Conservation (phyloP, 2,329 filamentous ascomycete species). For the Hysterium pulicare region DNA sequence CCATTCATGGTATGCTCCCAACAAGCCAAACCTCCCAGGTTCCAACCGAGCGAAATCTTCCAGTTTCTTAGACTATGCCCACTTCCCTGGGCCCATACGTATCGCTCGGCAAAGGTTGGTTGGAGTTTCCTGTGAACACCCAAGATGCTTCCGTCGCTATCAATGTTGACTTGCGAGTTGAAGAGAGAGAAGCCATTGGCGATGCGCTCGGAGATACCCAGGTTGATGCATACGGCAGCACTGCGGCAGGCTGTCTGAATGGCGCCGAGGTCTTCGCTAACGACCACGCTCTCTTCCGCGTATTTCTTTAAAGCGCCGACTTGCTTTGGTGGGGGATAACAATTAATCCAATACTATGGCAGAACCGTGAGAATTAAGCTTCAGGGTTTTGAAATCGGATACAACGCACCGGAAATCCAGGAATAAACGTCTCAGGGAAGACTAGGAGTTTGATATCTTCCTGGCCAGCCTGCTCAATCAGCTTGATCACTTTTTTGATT, state of each 20-base stretch:
- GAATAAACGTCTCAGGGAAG: constrained; percentile 37
- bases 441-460: constrained; percentile 31
- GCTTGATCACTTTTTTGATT: constrained; percentile 27
- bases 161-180: constrained; percentile 36
- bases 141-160: constrained; percentile 30
- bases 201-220: constrained; percentile 35
- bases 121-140: constrained; percentile 39
- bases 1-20: constrained; percentile 41
- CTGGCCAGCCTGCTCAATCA: constrained; percentile 32
- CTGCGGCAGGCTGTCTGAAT: constrained; percentile 33
- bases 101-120: constrained; percentile 35
- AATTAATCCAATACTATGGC: constrained; percentile 33
- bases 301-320: constrained; percentile 31
- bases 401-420: constrained; percentile 34
- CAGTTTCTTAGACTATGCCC: constrained; percentile 31
- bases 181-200: constrained; percentile 32
- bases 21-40: constrained; percentile 34
- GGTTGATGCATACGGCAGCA: constrained; percentile 29
- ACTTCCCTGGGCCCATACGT: constrained; percentile 35
- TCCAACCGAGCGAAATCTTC: constrained; percentile 28
- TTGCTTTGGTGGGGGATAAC: constrained; percentile 35
- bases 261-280: constrained; percentile 27
- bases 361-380: too few species aligned
- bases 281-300: constrained; percentile 33
- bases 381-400: too few species aligned